Evolutionary conservation across 2,329 filamentous ascomycete species (phyloP), one percentile per base, ranked within the genome.

Genomic region (Pyrenochaeta sp.): DNA sequence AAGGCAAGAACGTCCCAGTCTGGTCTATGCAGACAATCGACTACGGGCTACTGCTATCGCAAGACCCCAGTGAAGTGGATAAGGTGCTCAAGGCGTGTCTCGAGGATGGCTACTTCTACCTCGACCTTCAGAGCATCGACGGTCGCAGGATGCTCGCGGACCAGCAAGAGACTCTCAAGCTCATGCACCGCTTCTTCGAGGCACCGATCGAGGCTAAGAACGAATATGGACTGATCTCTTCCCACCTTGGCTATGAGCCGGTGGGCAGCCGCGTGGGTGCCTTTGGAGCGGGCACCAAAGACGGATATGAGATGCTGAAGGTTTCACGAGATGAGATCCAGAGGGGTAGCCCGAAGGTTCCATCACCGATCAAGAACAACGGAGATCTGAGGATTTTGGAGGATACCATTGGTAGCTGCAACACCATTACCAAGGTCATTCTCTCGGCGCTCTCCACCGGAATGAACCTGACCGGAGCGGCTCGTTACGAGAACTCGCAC

Each of bases 171-270:
- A 82, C 81, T 2, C 78, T 86, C 30, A 78, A 81, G 60, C 79
- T 86, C 40, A 86, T 86, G 84, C 76, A 84, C 69, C 81, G 81
- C 51, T 86, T 85, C 78, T 86, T 86, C 61, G 80, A 81, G 32
- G 72, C 80, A 0, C 83, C 84, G 0, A 70, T 85, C 15, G 84
- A 86, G 74, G 79, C 76, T 42, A 86, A 86, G 81, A 86, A 85
- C 68, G 81, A 86, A 68, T 85, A 81, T 64, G 84, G 84, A 3
- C 80, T 86, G 6, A 79, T 85, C 47, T 80, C 82, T 25, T 81
- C 83, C 4, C 83, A 86, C 71, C 79, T 85, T 27, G 84, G 83
- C 75, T 83, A 71, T 49, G 72, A 74, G 55, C 70, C 72, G 1
- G 58, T 73, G 5, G 72, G 72, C 9, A 66, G 58, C 28, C 72